Base-by-base conservation (phyloP, 352 stramenopile genomes). In the Phytophthora hibernalis region DNA sequence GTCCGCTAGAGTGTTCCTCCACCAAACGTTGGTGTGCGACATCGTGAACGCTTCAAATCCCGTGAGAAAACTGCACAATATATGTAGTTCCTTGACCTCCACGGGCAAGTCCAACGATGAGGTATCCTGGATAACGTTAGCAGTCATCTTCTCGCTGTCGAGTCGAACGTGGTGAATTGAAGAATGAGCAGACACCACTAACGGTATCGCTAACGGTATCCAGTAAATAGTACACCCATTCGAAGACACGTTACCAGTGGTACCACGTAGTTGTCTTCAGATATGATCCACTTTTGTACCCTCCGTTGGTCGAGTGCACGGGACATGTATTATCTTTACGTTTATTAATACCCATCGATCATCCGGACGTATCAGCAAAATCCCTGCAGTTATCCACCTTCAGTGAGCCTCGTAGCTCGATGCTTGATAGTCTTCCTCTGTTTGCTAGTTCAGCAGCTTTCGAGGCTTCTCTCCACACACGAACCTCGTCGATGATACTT, bases 401-500 rank as follows among this genome's bases (percentile, higher is more conserved):
- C n/a, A 65, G 7, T 10, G 61, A 64, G 21, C 37, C 54, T 54
- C 28, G 35, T 16, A 60, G 38, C 26, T 24, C 48, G 28, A 44
- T 24, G 16, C 26, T 42, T 30, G 13, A n/a, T 2, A 64, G 28
- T 26, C 22, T 43, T 16, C 31, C 43, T 61, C 26, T 10, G 16
- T 51, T 54, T 13, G 26, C 16, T 7, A 79, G 26, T 8, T 21
- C 38, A 3, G 0, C n/a, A 3, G 48, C 28, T 0, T 22, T 56
- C 11, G 77, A 21, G 2, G 49, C 45, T 16, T 57, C 60, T 48
- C 49, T 44, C 63, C 63, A 82, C 13, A 74, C 18, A 13, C 68
- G 70, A 15, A 79, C 71, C 21, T 69, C 66, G 42, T 82, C 63
- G 28, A 82, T 48, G 8, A 76, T 15, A 3, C n/a, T n/a, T n/a